Conservation (phyloP, 768 basidiomycete genomes). For the Russula foetens region DNA sequence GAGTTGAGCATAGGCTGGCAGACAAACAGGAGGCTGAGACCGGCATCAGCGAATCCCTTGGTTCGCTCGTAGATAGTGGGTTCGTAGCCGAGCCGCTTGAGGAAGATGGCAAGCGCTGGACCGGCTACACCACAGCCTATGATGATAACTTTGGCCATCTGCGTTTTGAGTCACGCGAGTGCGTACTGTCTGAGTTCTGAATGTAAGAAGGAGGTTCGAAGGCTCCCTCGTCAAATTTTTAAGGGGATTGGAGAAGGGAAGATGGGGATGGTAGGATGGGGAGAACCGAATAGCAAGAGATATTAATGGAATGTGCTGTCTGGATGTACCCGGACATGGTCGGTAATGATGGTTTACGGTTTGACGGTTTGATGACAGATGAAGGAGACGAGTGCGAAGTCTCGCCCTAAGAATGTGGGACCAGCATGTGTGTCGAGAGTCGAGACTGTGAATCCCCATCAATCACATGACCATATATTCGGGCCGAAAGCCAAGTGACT, state of each 20-base stretch:
- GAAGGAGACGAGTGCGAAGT: neutral
- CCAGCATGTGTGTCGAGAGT: too few relatives aligned
- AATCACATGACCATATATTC: too few relatives aligned
- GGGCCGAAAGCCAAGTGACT: too few relatives aligned
- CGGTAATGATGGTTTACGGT: neutral
- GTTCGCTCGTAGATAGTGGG: slow-evolving; percentile 18
- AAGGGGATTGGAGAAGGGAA: neutral
- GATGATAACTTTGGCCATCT: slow-evolving; percentile 18
- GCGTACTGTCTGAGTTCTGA: neutral
- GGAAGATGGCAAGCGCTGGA: slow-evolving; percentile 19
- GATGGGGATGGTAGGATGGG: neutral
- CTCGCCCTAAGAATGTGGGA: neutral
- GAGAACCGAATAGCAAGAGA: neutral
- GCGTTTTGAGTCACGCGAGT: neutral
- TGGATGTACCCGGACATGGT: neutral
- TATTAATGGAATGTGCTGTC: neutral
- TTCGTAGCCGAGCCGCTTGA: slow-evolving; percentile 15
- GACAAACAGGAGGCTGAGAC: slow-evolving; percentile 18
- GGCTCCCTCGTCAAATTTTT: too few relatives aligned
- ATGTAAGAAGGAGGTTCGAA: neutral
- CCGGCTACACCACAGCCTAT: slow-evolving; percentile 17
- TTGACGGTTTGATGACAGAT: neutral
- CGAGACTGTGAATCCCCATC: too few relatives aligned
- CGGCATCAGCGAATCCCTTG: slow-evolving; percentile 5
- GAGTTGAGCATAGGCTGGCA: neutral